Evolutionary conservation across 139 green algal genomes (phyloP).

Genomic region (Coccomyxa sp.): DNA sequence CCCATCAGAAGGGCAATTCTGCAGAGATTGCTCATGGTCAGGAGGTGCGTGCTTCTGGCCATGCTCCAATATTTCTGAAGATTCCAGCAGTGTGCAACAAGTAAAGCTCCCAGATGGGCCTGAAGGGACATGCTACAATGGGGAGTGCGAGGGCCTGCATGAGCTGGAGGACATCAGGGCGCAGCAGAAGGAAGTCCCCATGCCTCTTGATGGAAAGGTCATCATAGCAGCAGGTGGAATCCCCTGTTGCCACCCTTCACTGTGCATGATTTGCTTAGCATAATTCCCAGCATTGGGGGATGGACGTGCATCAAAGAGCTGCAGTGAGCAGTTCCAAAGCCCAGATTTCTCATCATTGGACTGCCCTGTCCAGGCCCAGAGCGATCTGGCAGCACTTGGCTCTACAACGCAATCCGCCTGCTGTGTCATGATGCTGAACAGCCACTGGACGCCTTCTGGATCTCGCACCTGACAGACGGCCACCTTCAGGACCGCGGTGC

Average conservation of each 20-base stretch:
- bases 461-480: slow-evolving; percentile 14
- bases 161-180: background rate
- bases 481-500: slow-evolving; percentile 9
- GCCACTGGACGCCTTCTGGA: slow-evolving; percentile 33
- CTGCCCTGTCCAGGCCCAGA: slow-evolving; percentile 24
- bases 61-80: too few relatives aligned
- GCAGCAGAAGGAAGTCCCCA: background rate
- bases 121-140: slow-evolving; percentile 14
- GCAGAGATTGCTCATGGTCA: slow-evolving; percentile 14
- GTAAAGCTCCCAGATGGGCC: background rate
- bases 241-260: background rate
- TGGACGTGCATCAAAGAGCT: background rate
- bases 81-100: background rate
- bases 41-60: background rate
- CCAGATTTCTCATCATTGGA: background rate
- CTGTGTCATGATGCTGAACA: slow-evolving; percentile 21
- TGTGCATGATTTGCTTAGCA: background rate
- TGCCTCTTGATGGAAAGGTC: background rate
- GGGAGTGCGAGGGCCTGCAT: slow-evolving; percentile 22
- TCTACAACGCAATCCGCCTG: slow-evolving; percentile 37
- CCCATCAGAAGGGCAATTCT: slow-evolving; percentile 8
- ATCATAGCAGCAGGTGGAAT: slow-evolving; percentile 19
- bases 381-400: slow-evolving; percentile 33
- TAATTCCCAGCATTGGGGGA: background rate
- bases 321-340: background rate